These are phyloP conservation scores for Acanthamoeba royreba DNA, from an alignment of 208 protist species.

Conservation along the genomic window DNA sequence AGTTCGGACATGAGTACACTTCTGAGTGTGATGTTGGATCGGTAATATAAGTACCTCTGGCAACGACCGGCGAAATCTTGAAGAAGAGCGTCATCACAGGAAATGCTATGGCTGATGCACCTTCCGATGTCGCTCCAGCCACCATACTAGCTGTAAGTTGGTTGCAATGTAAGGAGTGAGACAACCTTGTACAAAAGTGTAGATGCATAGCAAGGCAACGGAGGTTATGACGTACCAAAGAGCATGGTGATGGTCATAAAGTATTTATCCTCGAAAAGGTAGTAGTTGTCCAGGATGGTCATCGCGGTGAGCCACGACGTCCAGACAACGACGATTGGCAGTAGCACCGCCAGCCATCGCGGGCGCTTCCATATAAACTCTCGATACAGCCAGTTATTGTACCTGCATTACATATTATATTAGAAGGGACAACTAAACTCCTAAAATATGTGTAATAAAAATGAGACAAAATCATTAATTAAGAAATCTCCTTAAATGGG, in stretches of 20 bases:
- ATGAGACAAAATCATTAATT: neutral
- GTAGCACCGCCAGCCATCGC: neutral
- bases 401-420: neutral
- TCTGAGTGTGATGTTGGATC: no score
- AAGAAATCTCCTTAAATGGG: neutral
- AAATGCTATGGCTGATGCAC: slow-evolving; percentile 29
- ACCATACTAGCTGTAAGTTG: slow-evolving; percentile 31
- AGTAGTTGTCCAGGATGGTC: neutral
- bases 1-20: no score
- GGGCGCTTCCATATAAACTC: slow-evolving; percentile 19
- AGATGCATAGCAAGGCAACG: neutral
- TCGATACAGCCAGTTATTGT: slow-evolving; percentile 1
- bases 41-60: neutral
- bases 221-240: neutral
- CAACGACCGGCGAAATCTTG: neutral
- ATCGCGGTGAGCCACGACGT: neutral
- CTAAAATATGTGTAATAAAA: no score
- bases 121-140: slow-evolving; percentile 47
- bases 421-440: neutral
- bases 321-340: slow-evolving; percentile 39
- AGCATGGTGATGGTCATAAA: slow-evolving; percentile 48
- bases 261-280: slow-evolving; percentile 44
- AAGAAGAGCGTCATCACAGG: slow-evolving; percentile 56
- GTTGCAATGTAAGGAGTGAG: neutral
- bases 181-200: neutral